These are phyloP conservation scores for Saccharum spontaneum DNA, from an alignment of 176 grass and related monocot species.

Conservation along the genomic window DNA sequence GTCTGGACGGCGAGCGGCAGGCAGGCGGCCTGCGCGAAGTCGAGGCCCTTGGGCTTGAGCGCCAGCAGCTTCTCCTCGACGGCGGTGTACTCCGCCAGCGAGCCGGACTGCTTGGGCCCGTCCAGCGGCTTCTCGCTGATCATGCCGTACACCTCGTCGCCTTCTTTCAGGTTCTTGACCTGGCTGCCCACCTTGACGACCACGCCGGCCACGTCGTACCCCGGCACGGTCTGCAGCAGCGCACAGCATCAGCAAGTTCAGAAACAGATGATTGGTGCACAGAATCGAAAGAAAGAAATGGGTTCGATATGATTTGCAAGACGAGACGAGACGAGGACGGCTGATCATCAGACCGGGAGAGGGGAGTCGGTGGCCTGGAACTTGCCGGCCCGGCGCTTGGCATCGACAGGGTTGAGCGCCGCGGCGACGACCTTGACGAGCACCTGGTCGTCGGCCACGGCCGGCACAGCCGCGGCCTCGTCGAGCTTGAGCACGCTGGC, in stretches of 20 bases:
- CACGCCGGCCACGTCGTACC: conserved; percentile 83
- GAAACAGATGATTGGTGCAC: too few species aligned
- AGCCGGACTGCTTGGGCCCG: conserved; percentile 77
- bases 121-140: conserved; percentile 89
- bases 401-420: conserved; percentile 85
- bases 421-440: conserved; percentile 73
- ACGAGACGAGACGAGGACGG: not conserved
- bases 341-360: conserved; percentile 53
- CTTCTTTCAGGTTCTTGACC: conserved; percentile 65
- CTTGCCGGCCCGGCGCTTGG: conserved; percentile 79
- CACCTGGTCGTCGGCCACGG: conserved; percentile 70
- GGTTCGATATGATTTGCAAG: not conserved
- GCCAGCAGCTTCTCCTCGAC: conserved; percentile 92
- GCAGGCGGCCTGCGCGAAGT: conserved; percentile 66
- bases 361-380: conserved; percentile 90
- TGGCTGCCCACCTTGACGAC: conserved; percentile 76
- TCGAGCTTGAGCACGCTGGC: conserved; percentile 55
- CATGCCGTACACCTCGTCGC: conserved; percentile 94
- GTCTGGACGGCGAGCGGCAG: conserved; percentile 75
- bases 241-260: not conserved
- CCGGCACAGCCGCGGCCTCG: conserved; percentile 56
- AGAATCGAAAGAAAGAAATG: too few species aligned
- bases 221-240: conserved; percentile 70
- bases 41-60: conserved; percentile 66
- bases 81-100: conserved; percentile 78